Evolutionary conservation across 805 yeast species (phyloP).

Genomic region (Wickerhamiella shivajii): DNA sequence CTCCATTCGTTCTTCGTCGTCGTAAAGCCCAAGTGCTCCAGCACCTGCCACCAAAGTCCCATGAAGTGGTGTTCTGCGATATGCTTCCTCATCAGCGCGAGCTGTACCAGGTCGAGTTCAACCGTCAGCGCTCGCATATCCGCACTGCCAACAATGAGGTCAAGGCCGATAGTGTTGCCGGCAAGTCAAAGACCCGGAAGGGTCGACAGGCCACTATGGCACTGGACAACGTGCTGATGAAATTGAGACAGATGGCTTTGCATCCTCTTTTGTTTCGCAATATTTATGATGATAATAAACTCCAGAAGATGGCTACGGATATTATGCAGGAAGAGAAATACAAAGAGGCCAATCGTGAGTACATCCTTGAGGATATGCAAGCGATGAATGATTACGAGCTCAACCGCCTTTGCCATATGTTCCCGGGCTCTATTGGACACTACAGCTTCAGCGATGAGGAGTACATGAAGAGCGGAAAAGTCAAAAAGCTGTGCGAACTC

Average conservation of each 20-base stretch:
- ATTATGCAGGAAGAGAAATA: constrained; percentile 76
- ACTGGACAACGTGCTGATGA: constrained; percentile 67
- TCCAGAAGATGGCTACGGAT: constrained; percentile 55
- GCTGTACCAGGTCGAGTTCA: constrained; percentile 50
- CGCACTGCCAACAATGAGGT: constrained; percentile 16
- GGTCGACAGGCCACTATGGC: constrained; percentile 28
- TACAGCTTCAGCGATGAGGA: constrained; percentile 39
- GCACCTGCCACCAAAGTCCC: constrained; percentile 69
- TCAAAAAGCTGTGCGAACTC: constrained; percentile 39
- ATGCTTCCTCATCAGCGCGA: constrained; percentile 38
- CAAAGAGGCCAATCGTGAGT: constrained; percentile 56
- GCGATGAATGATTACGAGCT: constrained; percentile 89
- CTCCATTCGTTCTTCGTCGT: constrained; percentile 88
- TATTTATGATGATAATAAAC: constrained; percentile 38
- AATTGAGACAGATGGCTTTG: constrained; percentile 76
- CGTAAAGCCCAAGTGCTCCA: constrained; percentile 82
- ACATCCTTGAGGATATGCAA: constrained; percentile 84
- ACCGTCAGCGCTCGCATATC: constrained; percentile 16
- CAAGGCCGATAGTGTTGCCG: constrained; percentile 18
- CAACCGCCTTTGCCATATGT: constrained; percentile 55
- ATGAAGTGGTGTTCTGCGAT: constrained; percentile 49
- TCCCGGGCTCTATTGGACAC: constrained; percentile 44
- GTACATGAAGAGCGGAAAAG: constrained; percentile 65
- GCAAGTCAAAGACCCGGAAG: constrained; percentile 13
- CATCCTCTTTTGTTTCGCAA: constrained; percentile 80